Conservation (phyloP, 768 basidiomycete genomes). For the Chalciporus chontae region DNA sequence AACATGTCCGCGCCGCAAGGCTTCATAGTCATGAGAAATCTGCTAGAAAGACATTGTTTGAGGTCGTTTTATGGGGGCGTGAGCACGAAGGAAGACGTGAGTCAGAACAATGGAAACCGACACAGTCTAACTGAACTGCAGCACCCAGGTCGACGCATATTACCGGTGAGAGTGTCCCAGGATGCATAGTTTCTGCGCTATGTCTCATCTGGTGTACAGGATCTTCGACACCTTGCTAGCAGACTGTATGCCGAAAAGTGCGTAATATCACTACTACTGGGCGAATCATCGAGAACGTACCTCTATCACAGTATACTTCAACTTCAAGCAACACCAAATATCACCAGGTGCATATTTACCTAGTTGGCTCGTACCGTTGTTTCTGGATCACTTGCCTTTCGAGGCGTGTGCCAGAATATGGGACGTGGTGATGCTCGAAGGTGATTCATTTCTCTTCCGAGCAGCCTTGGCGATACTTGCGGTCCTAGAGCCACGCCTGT, state of each 20-base stretch:
- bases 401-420: slow-evolving; percentile 87
- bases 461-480: slow-evolving; percentile 79
- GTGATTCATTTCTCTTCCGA: slow-evolving; percentile 87
- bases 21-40: slow-evolving; percentile 81
- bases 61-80: slow-evolving; percentile 80
- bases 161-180: slow-evolving; percentile 55
- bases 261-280: slow-evolving; percentile 18
- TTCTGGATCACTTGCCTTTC: slow-evolving; percentile 84
- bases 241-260: slow-evolving; percentile 92
- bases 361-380: slow-evolving; percentile 79
- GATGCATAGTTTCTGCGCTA: neutral
- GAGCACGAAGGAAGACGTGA: slow-evolving; percentile 72
- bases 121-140: slow-evolving; percentile 27
- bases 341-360: slow-evolving; percentile 81
- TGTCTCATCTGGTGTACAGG: slow-evolving; percentile 37
- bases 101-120: slow-evolving; percentile 27
- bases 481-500: slow-evolving; percentile 79
- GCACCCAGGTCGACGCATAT: slow-evolving; percentile 77
- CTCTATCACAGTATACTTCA: slow-evolving; percentile 70
- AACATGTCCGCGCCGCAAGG: slow-evolving; percentile 75
- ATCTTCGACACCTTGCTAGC: slow-evolving; percentile 92
- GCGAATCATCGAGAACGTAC: neutral
- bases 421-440: slow-evolving; percentile 85
- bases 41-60: slow-evolving; percentile 81
- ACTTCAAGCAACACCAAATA: slow-evolving; percentile 91